Conservation (phyloP, 2,329 filamentous ascomycete species). For the Rhynchosporium graminicola region DNA sequence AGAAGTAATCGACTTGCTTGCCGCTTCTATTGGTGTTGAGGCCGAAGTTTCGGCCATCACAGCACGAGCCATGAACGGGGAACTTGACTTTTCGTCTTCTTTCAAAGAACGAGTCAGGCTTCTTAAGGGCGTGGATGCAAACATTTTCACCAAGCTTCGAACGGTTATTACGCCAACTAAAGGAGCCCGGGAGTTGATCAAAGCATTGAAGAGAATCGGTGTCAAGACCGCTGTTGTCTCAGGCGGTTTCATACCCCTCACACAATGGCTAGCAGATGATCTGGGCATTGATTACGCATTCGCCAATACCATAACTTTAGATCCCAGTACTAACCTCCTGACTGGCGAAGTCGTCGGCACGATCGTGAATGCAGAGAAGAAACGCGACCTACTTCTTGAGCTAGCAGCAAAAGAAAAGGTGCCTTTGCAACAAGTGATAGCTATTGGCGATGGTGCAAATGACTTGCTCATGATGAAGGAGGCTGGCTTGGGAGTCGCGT, state of each 20-base stretch:
- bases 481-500: constrained; percentile 77
- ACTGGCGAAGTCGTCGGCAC: constrained; percentile 72
- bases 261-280: constrained; percentile 78
- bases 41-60: constrained; percentile 86
- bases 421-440: constrained; percentile 65
- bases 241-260: constrained; percentile 88
- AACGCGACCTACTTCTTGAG: constrained; percentile 68
- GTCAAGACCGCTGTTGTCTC: constrained; percentile 89
- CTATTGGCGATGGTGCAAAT: constrained; percentile 81
- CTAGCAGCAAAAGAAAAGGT: constrained; percentile 70
- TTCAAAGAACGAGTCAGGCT: constrained; percentile 79
- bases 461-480: constrained; percentile 77
- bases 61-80: constrained; percentile 90
- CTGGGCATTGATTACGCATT: constrained; percentile 85
- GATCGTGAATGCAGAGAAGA: constrained; percentile 76
- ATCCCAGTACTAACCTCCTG: constrained; percentile 54
- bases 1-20: constrained; percentile 96
- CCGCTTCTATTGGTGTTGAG: constrained; percentile 79
- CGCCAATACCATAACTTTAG: constrained; percentile 79
- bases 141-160: constrained; percentile 77
- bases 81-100: constrained; percentile 86
- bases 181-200: constrained; percentile 75
- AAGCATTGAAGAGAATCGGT: constrained; percentile 73
- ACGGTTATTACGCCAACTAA: constrained; percentile 76
- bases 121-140: constrained; percentile 75